Conservation (phyloP, 192 early-diverging fungal genomes). For the Phycomyces nitens region DNA sequence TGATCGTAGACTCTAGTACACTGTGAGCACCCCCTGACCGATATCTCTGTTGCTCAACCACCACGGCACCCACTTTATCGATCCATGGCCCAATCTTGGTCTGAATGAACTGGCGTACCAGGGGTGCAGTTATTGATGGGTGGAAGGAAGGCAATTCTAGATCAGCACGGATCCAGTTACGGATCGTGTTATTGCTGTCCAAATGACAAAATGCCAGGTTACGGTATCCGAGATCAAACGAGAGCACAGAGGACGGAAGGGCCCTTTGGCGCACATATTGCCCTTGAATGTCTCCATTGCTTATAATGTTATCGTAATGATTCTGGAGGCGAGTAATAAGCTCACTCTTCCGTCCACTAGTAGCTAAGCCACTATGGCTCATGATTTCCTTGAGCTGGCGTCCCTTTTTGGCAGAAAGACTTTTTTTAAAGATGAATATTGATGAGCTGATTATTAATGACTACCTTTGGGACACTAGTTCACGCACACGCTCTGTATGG, state of each 20-base stretch:
- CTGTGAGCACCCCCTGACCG: constrained; percentile 28
- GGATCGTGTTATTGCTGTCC: constrained; percentile 26
- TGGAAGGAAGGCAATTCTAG: constrained; percentile 22
- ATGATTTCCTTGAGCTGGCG: constrained; percentile 10
- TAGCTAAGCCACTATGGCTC: constrained; percentile 4
- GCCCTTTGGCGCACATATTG: not conserved
- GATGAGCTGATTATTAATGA: not conserved
- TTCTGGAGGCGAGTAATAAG: constrained; percentile 6
- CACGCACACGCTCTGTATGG: not conserved
- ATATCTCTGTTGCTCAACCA: constrained; percentile 44
- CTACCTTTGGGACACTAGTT: not conserved
- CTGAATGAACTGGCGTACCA: constrained; percentile 14
- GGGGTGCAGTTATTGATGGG: constrained; percentile 9
- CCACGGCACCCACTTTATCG: constrained; percentile 6
- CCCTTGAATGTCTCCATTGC: not conserved
- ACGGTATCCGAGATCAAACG: constrained; percentile 49
- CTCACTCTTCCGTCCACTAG: constrained; percentile 12
- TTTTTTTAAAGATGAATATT: not conserved
- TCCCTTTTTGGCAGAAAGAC: constrained; percentile 13
- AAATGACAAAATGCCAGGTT: constrained; percentile 49
- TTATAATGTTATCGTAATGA: not conserved
- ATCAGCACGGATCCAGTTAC: constrained; percentile 41
- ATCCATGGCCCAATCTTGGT: constrained; percentile 16
- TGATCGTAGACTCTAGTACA: constrained; percentile 38
- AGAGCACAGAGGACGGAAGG: constrained; percentile 35